Conservation (phyloP, 768 basidiomycete genomes). For the Termitomyces titanicus region DNA sequence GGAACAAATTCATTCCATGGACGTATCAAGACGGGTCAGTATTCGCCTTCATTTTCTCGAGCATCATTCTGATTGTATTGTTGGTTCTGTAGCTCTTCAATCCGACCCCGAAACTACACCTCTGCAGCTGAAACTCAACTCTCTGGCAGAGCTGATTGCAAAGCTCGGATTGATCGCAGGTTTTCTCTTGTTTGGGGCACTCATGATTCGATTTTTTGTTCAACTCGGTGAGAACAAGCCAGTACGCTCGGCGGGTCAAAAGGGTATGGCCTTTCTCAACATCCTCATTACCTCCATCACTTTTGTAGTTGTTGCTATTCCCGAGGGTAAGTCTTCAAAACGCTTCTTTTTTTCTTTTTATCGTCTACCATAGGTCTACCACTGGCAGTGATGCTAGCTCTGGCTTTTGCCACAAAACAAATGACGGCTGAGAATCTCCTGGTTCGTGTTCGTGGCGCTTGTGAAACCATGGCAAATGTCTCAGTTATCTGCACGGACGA, state of each 20-base stretch:
- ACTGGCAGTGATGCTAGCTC: constrained; percentile 89
- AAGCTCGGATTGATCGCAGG: constrained; percentile 85
- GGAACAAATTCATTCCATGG: constrained; percentile 94
- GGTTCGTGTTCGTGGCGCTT: constrained; percentile 92
- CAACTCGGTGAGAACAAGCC: constrained; percentile 67
- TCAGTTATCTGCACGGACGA: constrained; percentile 95
- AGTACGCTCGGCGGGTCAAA: constrained; percentile 63
- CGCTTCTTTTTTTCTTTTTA: background rate
- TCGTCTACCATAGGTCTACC: constrained; percentile 61
- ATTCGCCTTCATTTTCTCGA: background rate
- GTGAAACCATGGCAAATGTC: constrained; percentile 98
- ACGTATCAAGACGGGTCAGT: constrained; percentile 92
- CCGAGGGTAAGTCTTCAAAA: constrained; percentile 31
- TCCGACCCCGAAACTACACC: constrained; percentile 88
- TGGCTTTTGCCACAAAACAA: constrained; percentile 94
- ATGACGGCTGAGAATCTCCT: constrained; percentile 95
- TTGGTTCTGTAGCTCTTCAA: constrained; percentile 58
- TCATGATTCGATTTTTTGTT: constrained; percentile 95
- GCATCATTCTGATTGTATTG: background rate
- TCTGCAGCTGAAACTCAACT: constrained; percentile 89
- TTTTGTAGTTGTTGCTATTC: constrained; percentile 48
- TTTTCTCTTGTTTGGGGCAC: constrained; percentile 69
- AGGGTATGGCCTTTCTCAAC: constrained; percentile 87
- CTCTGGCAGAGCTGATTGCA: constrained; percentile 95
- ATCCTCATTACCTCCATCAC: constrained; percentile 95